A percentile compares a stretch with the other conserved stretches of the same genome.
These are phyloP conservation scores for Pseudogymnoascus sp. DNA, from an alignment of 2,329 filamentous ascomycete genomes.

Conservation along the genomic window DNA sequence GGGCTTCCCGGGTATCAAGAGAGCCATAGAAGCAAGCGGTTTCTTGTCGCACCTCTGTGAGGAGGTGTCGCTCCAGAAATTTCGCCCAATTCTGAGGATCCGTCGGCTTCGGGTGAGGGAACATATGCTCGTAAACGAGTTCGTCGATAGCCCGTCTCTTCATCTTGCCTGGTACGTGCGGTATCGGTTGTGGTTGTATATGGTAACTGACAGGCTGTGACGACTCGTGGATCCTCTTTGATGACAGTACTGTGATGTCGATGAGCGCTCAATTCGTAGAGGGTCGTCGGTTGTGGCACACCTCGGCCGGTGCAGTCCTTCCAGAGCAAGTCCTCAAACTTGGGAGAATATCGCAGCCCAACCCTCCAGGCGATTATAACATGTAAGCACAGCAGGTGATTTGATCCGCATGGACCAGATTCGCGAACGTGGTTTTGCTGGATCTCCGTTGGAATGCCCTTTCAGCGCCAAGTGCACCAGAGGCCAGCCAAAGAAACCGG, in stretches of 20 bases:
- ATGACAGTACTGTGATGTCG: background rate
- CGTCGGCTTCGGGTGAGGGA: slow-evolving; percentile 55
- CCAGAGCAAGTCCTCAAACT: slow-evolving; percentile 1
- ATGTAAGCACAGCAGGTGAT: background rate
- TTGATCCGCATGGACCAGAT: background rate
- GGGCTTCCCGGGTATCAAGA: slow-evolving; percentile 69
- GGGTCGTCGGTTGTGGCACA: background rate
- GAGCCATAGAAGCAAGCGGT: slow-evolving; percentile 67
- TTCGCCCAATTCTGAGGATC: slow-evolving; percentile 66
- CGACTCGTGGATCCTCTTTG: background rate
- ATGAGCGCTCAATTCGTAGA: background rate
- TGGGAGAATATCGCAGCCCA: slow-evolving; percentile 5
- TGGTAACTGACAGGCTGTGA: background rate
- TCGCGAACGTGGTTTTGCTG: background rate
- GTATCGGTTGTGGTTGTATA: background rate
- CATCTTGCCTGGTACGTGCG: slow-evolving; percentile 40
- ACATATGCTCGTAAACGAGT: slow-evolving; percentile 67
- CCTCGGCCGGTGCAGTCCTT: slow-evolving; percentile 2
- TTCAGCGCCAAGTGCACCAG: background rate
- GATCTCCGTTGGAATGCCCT: background rate
- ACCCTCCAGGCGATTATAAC: background rate
- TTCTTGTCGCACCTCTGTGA: slow-evolving; percentile 68
- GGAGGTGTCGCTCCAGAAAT: slow-evolving; percentile 61
- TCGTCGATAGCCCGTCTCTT: slow-evolving; percentile 63
- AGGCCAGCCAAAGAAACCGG: background rate